phyloP scores from a whole-genome alignment of 306 rosid genomes.

The Cucumis hystrix region DNA sequence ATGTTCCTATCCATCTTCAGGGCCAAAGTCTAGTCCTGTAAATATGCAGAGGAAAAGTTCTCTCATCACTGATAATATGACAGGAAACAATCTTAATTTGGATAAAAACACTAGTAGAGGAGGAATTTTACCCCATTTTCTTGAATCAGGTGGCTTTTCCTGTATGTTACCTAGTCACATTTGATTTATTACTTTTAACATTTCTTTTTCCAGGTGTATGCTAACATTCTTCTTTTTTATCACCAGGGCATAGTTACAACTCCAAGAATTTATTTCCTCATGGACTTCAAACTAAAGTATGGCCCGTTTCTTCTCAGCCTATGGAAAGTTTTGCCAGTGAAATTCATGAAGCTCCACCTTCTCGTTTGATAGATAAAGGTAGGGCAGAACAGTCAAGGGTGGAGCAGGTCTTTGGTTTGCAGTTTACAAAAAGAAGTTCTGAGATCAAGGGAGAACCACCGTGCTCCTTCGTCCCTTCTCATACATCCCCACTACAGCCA shows the following conservation, averaged over 20 bases:
- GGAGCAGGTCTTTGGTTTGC: conserved; percentile 35
- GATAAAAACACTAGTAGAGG: conserved; percentile 37
- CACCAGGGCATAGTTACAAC: conserved; percentile 47
- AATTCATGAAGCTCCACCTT: conserved; percentile 30
- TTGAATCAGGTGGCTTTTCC: conserved; percentile 53
- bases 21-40: conserved; percentile 23
- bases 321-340: conserved; percentile 26
- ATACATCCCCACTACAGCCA: conserved; percentile 24
- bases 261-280: conserved; percentile 28
- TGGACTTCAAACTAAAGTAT: conserved; percentile 35
- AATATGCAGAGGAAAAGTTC: conserved; percentile 38
- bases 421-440: conserved; percentile 32
- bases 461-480: conserved; percentile 26
- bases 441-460: conserved; percentile 32
- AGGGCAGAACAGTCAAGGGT: conserved; percentile 41
- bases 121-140: conserved; percentile 33
- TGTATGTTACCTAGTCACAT: conserved; percentile 7
- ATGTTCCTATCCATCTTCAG: conserved; percentile 24
- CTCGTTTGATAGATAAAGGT: conserved; percentile 26
- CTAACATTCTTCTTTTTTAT: conserved; percentile 10
- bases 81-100: conserved; percentile 21
- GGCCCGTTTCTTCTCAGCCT: conserved; percentile 35
- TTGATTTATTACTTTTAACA: neutral
- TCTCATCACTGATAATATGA: conserved; percentile 15
- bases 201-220: neutral